These are phyloP conservation scores for Scutellaria barbata DNA, from an alignment of 257 asterid genomes.

Conservation along the genomic window DNA sequence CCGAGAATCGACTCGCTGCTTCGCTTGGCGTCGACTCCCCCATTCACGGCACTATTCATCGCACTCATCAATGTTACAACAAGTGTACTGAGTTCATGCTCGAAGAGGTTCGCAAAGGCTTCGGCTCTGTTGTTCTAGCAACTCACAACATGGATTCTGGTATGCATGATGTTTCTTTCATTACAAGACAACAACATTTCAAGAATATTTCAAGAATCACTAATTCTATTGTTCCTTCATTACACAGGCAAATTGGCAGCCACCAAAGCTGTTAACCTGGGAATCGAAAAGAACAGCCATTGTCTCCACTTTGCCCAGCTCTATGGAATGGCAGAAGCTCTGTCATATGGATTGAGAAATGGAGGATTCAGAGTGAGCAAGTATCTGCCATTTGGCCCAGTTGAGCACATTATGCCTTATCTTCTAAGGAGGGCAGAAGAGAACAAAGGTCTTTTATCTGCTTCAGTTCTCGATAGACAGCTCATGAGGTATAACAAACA, in stretches of 20 bases:
- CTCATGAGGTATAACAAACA: slow-evolving; percentile 56
- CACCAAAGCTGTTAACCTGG: slow-evolving; percentile 59
- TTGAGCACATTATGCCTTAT: slow-evolving; percentile 85
- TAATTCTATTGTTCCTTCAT: not conserved
- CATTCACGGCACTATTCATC: slow-evolving; percentile 52
- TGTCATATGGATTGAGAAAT: slow-evolving; percentile 67
- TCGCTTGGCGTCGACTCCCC: slow-evolving; percentile 58
- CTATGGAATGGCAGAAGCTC: slow-evolving; percentile 84
- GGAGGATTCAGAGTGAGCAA: slow-evolving; percentile 83
- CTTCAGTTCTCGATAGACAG: slow-evolving; percentile 58
- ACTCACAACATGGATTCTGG: slow-evolving; percentile 90
- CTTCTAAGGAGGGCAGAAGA: slow-evolving; percentile 93
- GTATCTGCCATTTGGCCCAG: slow-evolving; percentile 87
- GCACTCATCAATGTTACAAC: slow-evolving; percentile 65
- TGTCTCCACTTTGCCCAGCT: slow-evolving; percentile 86
- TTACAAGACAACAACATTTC: no score
- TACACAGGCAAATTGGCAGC: slow-evolving; percentile 69
- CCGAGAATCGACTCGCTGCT: slow-evolving; percentile 53
- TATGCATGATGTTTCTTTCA: not conserved
- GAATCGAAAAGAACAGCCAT: slow-evolving; percentile 49
- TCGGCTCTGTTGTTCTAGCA: slow-evolving; percentile 77
- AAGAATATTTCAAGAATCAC: no score
- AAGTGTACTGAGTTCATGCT: slow-evolving; percentile 69
- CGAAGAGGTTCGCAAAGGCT: slow-evolving; percentile 56
- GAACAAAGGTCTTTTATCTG: slow-evolving; percentile 72